Evolutionary conservation across 73 alveolate genomes (phyloP).

Genomic region (Paramecium sonneborni): DNA sequence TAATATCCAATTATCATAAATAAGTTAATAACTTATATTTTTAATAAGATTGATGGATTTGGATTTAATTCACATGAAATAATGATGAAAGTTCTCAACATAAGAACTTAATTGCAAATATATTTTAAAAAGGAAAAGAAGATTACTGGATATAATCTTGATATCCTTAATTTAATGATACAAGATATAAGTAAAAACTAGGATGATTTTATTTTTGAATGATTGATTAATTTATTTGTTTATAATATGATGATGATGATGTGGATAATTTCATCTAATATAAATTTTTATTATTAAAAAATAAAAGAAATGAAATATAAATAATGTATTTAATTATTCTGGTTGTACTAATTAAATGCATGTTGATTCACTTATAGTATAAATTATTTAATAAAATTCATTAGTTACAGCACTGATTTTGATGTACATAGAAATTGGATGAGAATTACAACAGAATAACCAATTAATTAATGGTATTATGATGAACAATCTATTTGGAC

Average conservation of each 20-base stretch:
- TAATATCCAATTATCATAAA: neutral
- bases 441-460: constrained; percentile 84
- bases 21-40: neutral
- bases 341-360: neutral
- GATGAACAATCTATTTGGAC: constrained; percentile 87
- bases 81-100: neutral
- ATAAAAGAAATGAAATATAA: neutral
- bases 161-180: constrained; percentile 8
- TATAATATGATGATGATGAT: neutral
- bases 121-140: neutral
- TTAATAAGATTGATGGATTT: constrained; percentile 54
- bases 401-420: constrained; percentile 89
- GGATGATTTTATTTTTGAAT: constrained; percentile 39
- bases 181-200: neutral
- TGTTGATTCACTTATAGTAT: constrained; percentile 36
- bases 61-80: constrained; percentile 29
- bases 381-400: neutral
- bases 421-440: constrained; percentile 96
- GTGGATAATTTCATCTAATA: neutral
- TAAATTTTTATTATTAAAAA: neutral
- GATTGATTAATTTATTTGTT: neutral
- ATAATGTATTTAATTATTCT: constrained; percentile 8
- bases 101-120: neutral
- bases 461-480: constrained; percentile 88
- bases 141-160: neutral